These are phyloP conservation scores for Stephania cephalantha DNA, from an alignment of 164 flowering plant genomes.

Conservation along the genomic window DNA sequence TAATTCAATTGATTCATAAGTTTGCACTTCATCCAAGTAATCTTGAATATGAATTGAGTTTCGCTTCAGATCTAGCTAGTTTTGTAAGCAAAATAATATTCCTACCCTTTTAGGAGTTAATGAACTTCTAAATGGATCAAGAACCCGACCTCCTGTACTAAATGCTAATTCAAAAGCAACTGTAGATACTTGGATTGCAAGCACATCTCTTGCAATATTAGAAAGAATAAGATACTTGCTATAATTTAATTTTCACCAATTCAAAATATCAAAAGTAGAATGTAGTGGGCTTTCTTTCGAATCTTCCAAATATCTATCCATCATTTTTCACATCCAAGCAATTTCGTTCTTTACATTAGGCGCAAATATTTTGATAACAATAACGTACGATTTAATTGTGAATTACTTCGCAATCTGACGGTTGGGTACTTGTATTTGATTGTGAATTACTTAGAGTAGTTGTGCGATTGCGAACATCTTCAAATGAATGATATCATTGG, in stretches of 20 bases:
- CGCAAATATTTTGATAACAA: neutral
- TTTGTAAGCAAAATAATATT: neutral
- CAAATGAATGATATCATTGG: neutral
- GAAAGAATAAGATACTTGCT: neutral
- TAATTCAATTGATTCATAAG: neutral
- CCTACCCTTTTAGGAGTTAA: neutral
- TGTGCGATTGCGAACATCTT: neutral
- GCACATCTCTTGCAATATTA: neutral
- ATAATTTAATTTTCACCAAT: neutral
- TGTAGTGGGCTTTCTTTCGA: neutral
- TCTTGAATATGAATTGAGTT: neutral
- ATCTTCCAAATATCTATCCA: neutral
- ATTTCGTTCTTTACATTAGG: neutral
- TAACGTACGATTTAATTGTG: neutral
- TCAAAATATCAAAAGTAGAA: neutral
- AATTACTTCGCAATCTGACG: neutral
- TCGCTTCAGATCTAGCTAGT: neutral
- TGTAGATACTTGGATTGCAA: neutral
- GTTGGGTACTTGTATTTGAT: neutral
- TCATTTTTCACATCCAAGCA: neutral
- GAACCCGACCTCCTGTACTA: neutral
- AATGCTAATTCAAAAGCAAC: neutral
- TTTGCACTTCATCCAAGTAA: neutral
- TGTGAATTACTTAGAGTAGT: neutral
- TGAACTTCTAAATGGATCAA: neutral